Base-by-base conservation (phyloP, 2,329 filamentous ascomycete species). In the Scytalidium lignicola region DNA sequence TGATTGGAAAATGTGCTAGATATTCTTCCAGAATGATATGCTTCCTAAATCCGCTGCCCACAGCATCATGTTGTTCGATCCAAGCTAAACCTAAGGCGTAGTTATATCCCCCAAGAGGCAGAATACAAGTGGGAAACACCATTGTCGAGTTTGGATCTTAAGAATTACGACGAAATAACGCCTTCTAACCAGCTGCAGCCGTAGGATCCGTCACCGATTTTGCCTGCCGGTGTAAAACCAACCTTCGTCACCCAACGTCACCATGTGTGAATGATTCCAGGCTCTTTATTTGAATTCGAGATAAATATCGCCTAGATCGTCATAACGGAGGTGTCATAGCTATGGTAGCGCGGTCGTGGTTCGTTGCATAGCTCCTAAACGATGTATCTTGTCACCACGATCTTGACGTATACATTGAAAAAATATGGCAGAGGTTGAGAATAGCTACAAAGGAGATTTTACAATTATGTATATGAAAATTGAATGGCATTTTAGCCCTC, bases 41-140 rank as follows among this genome's bases (percentile, higher is more conserved):
- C 88, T 67, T 96, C 90, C 90, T 91, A 97, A 0, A 86, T 88
- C 70, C 97, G 92, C 55, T 89, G 95, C 0, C 70, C 32, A 66
- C 59, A 17, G 58, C 61, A 28, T 65, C 73, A 54, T 79, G 75
- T 8, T 70, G 62, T 10, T 61, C 58, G 48, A 76, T 69, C 74
- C 74, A 79, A 9, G 62, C 60, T 43, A 67, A 69, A 12, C 73
- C 76, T 65, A 69, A 75, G 22, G 62, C 58, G 51, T 59, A 59
- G 28, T 58, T 56, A 40, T 63, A 65, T 28, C 55, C 53, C 72
- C 74, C n/a, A 78, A 49, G 64, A 65, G 19, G 63, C 61, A 0
- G 74, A 73, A 53, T 79, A 80, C 12, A 78, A 60, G 55, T 80
- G 76, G 57, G 78, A 73, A 2, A 74, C 76, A 12, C 71, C 75